Base-by-base conservation (phyloP, 495 filamentous ascomycete genomes). In the Penicillium dipodomyicola region DNA sequence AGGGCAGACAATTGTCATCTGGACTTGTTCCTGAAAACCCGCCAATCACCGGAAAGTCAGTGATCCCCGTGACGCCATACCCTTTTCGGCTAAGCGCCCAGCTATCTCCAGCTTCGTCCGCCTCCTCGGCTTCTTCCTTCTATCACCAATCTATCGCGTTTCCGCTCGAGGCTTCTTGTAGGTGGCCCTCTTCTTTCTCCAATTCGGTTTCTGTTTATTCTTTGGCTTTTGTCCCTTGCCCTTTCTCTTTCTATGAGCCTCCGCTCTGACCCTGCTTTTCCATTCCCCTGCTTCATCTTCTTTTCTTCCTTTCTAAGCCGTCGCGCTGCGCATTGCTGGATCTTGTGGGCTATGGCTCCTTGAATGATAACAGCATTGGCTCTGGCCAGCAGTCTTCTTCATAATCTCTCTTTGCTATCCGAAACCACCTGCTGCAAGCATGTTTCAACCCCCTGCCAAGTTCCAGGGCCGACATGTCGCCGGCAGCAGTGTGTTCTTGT, bases 91-190 rank as follows among this genome's bases (percentile, higher is more conserved):
- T 50, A 68, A 72, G 67, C 50, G 58, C 44, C 59, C 56, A 65
- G 56, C 64, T 63, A 37, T 52, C 53, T 65, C 61, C 64, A 68
- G 49, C 52, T 63, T 58, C 55, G n/a, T 49, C 23, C 44, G 57
- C 66, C 56, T 58, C 54, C 41, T 41, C 58, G 48, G 52, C 40
- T 41, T 60, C 59, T 45, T 51, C 55, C 53, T 45, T 59, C 60
- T 52, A 52, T 56, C 49, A 53, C 47, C 64, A 62, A 64, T 25
- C 37, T 39, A 14, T 67, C 56, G 55, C 57, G 56, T 56, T 56
- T 59, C 62, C 56, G 40, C 42, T 42, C 52, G 66, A 67, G 74
- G 74, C 72, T 74, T 77, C 72, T 77, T 75, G 74, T 77, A 77
- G 75, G 75, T 77, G 60, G 72, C 73, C 71, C 75, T 57, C 62